A percentile compares a stretch with the other conserved stretches of the same genome.
phyloP scores from a whole-genome alignment of 2,329 filamentous ascomycete genomes.

The Botrytis cinerea region DNA sequence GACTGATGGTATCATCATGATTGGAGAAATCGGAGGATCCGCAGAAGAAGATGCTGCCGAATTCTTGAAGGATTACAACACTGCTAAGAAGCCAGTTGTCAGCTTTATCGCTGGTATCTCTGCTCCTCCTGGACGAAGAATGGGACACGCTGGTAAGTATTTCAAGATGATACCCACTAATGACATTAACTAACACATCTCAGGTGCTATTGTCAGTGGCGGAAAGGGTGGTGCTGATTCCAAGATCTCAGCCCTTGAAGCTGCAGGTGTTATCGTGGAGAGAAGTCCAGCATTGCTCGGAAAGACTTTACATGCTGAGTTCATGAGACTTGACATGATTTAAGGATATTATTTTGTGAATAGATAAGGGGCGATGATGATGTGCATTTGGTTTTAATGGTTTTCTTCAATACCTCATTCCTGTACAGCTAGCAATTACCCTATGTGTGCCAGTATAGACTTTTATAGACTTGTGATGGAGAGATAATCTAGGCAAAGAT shows the following conservation, averaged over 20 bases:
- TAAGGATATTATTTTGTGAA: slow-evolving; percentile 49
- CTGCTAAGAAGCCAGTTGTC: slow-evolving; percentile 90
- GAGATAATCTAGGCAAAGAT: slow-evolving; percentile 1
- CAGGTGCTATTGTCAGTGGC: slow-evolving; percentile 86
- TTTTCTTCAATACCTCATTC: slow-evolving; percentile 41
- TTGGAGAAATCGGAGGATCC: slow-evolving; percentile 96
- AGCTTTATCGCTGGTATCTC: slow-evolving; percentile 99
- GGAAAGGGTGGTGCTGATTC: slow-evolving; percentile 98
- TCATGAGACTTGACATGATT: slow-evolving; percentile 93
- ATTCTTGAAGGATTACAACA: slow-evolving; percentile 92
- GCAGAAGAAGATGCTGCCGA: slow-evolving; percentile 98
- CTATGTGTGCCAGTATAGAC: slow-evolving; percentile 28
- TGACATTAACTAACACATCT: slow-evolving; percentile 29
- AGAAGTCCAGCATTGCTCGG: slow-evolving; percentile 88
- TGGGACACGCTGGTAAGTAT: slow-evolving; percentile 86
- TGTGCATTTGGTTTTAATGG: slow-evolving; percentile 37
- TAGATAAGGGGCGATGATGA: slow-evolving; percentile 35
- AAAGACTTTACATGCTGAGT: slow-evolving; percentile 92
- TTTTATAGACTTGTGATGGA: slow-evolving; percentile 24
- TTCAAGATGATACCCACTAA: background rate
- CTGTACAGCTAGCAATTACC: slow-evolving; percentile 42
- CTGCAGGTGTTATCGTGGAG: slow-evolving; percentile 93
- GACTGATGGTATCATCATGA: slow-evolving; percentile 99
- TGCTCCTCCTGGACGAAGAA: slow-evolving; percentile 90
- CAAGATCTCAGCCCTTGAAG: slow-evolving; percentile 94